A percentile compares a stretch with the other conserved stretches of the same genome.
Evolutionary conservation across 2,329 filamentous ascomycete genomes (phyloP).

Genomic region (Colletotrichum abscissum): DNA sequence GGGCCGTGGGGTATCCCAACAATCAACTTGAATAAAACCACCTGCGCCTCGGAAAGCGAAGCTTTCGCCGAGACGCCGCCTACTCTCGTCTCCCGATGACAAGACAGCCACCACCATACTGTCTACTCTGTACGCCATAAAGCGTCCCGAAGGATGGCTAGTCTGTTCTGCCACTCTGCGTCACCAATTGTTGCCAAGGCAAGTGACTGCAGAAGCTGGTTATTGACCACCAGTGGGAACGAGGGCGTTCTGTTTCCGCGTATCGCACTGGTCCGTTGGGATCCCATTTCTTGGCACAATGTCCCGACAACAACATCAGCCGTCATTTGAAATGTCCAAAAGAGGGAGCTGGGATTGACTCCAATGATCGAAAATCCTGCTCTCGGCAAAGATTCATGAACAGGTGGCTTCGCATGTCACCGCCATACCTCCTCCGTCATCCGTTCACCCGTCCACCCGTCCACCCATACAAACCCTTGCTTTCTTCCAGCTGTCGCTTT

Average conservation of each 20-base stretch:
- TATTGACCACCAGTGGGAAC: not conserved
- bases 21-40: not conserved
- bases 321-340: slow-evolving; percentile 16
- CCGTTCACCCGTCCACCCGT: not conserved
- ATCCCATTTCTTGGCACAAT: slow-evolving; percentile 12
- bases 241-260: not conserved
- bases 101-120: not conserved
- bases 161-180: not conserved
- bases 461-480: not conserved
- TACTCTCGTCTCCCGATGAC: not conserved
- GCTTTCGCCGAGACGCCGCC: slow-evolving; percentile 15
- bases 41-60: slow-evolving; percentile 1
- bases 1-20: not conserved
- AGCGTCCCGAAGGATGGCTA: not conserved
- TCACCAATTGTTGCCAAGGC: slow-evolving; percentile 4
- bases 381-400: not conserved
- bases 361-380: slow-evolving; percentile 5
- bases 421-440: not conserved
- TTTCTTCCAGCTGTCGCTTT: not conserved
- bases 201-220: not conserved
- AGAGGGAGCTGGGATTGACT: slow-evolving; percentile 6
- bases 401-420: not conserved
- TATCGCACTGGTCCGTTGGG: not conserved
- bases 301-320: not conserved
- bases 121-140: not conserved